Base-by-base conservation (phyloP, 2,329 filamentous ascomycete species). In the Rutstroemia sp. region DNA sequence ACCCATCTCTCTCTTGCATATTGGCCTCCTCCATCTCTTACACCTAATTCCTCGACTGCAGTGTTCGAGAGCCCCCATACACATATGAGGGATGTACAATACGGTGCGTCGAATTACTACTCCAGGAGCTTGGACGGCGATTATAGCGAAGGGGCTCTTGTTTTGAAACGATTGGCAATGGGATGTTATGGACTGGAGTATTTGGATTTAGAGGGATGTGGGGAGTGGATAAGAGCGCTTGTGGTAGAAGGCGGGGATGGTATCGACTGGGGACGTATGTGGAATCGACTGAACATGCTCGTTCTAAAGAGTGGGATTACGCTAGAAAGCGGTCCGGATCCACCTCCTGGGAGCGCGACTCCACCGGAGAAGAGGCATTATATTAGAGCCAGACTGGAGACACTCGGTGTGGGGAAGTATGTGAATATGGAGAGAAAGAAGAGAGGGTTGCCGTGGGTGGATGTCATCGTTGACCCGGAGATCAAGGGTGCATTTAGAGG, bases 1-100 rank as follows among this genome's bases (percentile, higher is more conserved):
- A 86, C 82, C 1, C 81, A 86, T 63, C 72, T 86, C 42, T 82
- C 77, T 60, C 73, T 86, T 6, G 80, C 81, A 16, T 79, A 78
- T 65, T 86, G 83, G 83, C 82, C 83, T 1, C 75, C 77, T 50
- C 83, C 83, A 2, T 76, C 75, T 16, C 69, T 82, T n/a, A 81
- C 80, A 2, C 78, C 79, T 8, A 78, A 79, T 60, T 75, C 80
- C 6, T 76, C 73, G 57, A 72, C 72, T 25, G 70, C 78, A 0
- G 75, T 76, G 2, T 68, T 83, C 2, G 68, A 21, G 17, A 73
- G 1, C 75, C 76, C 4, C 71, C 72, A 4, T 39, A 41, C 69
- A 73, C 34, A 68, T 38, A 41, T 21, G 73, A 27, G 70, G 64
- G 30, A 68, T 14, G 68, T 82, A 9, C 75, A 77, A 39, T 83